Percentiles rank a stretch among this genome's conserved stretches.
Conservation (phyloP, 1,284 basidiomycete species). For the Taiwanofungus camphoratus region DNA sequence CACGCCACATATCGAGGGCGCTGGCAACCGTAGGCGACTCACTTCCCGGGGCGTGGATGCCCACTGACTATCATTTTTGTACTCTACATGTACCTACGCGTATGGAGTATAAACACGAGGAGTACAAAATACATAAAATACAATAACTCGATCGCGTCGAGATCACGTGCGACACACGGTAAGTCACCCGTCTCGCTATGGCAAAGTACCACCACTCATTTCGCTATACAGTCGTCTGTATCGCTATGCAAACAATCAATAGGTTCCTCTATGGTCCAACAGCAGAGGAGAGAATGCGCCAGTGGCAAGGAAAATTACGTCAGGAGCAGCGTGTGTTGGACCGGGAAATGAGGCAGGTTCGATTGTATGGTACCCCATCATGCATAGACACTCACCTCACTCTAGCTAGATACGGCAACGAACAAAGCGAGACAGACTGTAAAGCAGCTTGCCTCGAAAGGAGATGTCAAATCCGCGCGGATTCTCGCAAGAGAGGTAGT, state of each 20-base stretch:
- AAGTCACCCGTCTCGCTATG: too few species aligned
- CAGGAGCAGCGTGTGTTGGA: constrained; percentile 79
- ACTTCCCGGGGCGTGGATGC: too few species aligned
- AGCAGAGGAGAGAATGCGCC: constrained; percentile 84
- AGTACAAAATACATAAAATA: too few species aligned
- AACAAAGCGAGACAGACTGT: constrained; percentile 79
- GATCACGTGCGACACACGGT: too few species aligned
- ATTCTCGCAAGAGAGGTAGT: constrained; percentile 95
- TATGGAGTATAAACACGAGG: too few species aligned
- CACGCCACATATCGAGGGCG: too few species aligned
- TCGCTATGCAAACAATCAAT: constrained; percentile 85
- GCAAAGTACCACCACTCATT: too few species aligned
- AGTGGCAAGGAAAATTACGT: constrained; percentile 85
- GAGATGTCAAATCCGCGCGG: constrained; percentile 89
- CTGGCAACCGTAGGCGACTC: too few species aligned
- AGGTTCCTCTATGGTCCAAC: constrained; percentile 93
- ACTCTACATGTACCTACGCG: too few species aligned
- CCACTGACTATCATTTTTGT: too few species aligned
- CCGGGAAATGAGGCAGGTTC: constrained; percentile 89
- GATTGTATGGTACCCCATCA: constrained; percentile 26
- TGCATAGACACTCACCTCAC: constrained; percentile 20
- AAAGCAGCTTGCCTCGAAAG: constrained; percentile 88
- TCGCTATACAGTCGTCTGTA: too few species aligned
- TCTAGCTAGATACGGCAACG: constrained; percentile 78
- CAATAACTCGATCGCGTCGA: too few species aligned